Percentiles rank a stretch among this genome's conserved stretches.
phyloP scores from a whole-genome alignment of 768 basidiomycete genomes.

The Macrolepiota albuminosa region DNA sequence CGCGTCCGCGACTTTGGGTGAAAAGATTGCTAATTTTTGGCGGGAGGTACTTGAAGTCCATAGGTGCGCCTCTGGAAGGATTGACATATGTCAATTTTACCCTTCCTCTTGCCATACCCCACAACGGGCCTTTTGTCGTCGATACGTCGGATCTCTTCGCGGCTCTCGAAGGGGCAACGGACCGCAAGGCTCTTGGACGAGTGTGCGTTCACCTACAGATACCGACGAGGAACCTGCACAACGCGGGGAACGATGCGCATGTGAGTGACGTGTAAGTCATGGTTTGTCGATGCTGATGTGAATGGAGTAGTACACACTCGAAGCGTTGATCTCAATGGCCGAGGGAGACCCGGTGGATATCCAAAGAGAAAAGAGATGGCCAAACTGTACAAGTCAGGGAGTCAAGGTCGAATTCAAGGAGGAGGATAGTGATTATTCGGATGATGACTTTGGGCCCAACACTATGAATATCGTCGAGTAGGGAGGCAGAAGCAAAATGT shows the following conservation, averaged over 20 bases:
- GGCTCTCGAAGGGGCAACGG: slow-evolving; percentile 63
- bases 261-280: slow-evolving; percentile 36
- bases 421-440: slow-evolving; percentile 49
- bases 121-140: slow-evolving; percentile 55
- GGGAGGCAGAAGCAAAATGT: not conserved
- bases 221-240: slow-evolving; percentile 56
- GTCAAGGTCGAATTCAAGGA: slow-evolving; percentile 56
- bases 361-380: slow-evolving; percentile 80
- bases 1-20: not conserved
- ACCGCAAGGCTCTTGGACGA: slow-evolving; percentile 53
- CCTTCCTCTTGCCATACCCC: slow-evolving; percentile 52
- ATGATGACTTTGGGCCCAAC: slow-evolving; percentile 31
- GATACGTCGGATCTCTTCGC: slow-evolving; percentile 75
- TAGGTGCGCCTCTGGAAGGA: slow-evolving; percentile 50
- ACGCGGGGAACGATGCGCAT: slow-evolving; percentile 84
- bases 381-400: slow-evolving; percentile 43
- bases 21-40: not conserved
- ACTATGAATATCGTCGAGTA: not conserved
- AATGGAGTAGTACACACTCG: slow-evolving; percentile 68
- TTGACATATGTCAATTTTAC: slow-evolving; percentile 34
- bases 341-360: slow-evolving; percentile 66
- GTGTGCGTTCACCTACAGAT: slow-evolving; percentile 63
- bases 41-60: slow-evolving; percentile 49
- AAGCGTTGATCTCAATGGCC: slow-evolving; percentile 67
- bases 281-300: not conserved